These are phyloP conservation scores for Castanopsis chinensis DNA, from an alignment of 306 rosid genomes.

Conservation along the genomic window DNA sequence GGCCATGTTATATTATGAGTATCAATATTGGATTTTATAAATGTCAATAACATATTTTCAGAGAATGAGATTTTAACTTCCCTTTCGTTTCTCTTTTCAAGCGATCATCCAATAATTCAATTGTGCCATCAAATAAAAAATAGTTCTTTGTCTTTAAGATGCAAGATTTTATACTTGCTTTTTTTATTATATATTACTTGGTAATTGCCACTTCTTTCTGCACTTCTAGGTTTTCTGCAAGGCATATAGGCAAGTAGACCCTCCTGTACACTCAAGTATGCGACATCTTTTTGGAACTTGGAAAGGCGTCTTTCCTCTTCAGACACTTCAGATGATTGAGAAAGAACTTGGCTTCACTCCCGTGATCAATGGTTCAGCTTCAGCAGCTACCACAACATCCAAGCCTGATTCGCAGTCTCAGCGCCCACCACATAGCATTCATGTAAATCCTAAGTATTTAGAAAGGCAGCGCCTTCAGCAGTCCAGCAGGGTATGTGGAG, in stretches of 20 bases:
- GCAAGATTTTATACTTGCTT: slow-evolving; percentile 13
- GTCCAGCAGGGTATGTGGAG: slow-evolving; percentile 63
- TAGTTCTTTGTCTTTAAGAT: slow-evolving; percentile 13
- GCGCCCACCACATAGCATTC: slow-evolving; percentile 78
- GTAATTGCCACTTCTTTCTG: slow-evolving; percentile 25
- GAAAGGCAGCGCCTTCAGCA: slow-evolving; percentile 92
- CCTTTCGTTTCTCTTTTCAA: slow-evolving; percentile 9
- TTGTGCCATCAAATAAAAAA: slow-evolving; percentile 16
- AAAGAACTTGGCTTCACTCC: slow-evolving; percentile 73
- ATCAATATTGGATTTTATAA: slow-evolving; percentile 7
- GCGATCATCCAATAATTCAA: slow-evolving; percentile 16
- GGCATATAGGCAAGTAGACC: slow-evolving; percentile 79
- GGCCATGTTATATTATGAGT: slow-evolving; percentile 4
- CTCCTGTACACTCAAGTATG: slow-evolving; percentile 71
- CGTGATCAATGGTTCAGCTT: slow-evolving; percentile 53
- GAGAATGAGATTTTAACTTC: not conserved
- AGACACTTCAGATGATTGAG: slow-evolving; percentile 71
- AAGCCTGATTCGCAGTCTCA: slow-evolving; percentile 75
- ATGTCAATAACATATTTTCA: not conserved
- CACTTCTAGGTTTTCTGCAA: slow-evolving; percentile 81
- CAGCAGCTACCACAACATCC: slow-evolving; percentile 40
- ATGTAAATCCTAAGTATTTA: slow-evolving; percentile 90
- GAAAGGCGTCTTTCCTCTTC: slow-evolving; percentile 89
- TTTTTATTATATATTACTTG: slow-evolving; percentile 29
- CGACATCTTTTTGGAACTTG: slow-evolving; percentile 96